Evolutionary conservation across 148 eudicot species (phyloP), one percentile per base, ranked within the genome.

Genomic region (Heliosperma pusillum): DNA sequence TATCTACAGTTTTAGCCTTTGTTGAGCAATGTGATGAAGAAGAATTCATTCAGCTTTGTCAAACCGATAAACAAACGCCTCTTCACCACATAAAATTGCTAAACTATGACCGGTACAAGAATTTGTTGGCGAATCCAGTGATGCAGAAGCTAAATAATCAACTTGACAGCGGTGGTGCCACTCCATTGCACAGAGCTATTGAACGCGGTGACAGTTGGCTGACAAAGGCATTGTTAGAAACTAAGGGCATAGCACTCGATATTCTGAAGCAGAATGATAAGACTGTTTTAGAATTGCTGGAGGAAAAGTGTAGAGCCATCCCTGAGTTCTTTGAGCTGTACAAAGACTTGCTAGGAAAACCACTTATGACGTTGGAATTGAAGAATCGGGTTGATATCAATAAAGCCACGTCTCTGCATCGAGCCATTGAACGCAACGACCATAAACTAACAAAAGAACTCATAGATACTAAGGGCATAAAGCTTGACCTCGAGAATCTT

Each of bases 1-100:
- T 75, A 20, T 75, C 77, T 4, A 52, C 71, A n/a, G 50, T 65
- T 57, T 47, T 65, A 0, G 52, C 45, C 45, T 74, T 74, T 11
- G 7, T 42, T 27, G 70, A 61, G 58, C 30, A 22, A 16, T 69
- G 19, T 10, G 56, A 24, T 69, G 26, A 45, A 15, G 33, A 50
- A 62, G 40, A 27, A 6, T 74, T 74, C 57, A 29, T 20, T 11
- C 20, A n/a, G 4, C 56, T 47, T 45, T 74, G 77, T 47, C 70
- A 9, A 17, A 10, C 52, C 25, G n/a, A 45, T 3, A 29, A 52
- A 26, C 61, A 74, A 26, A 75, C 77, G 3, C 77, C 71, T n/a
- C 63, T 75, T 19, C 77, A 75, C 20, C 71, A 65, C 6, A 30
- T 66, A 40, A 27, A 33, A 2, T 21, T 66, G 30, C 10, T 7